Percentiles rank a stretch among this genome's conserved stretches.
Conservation (phyloP, 352 stramenopile genomes). For the Pythium guiyangense region DNA sequence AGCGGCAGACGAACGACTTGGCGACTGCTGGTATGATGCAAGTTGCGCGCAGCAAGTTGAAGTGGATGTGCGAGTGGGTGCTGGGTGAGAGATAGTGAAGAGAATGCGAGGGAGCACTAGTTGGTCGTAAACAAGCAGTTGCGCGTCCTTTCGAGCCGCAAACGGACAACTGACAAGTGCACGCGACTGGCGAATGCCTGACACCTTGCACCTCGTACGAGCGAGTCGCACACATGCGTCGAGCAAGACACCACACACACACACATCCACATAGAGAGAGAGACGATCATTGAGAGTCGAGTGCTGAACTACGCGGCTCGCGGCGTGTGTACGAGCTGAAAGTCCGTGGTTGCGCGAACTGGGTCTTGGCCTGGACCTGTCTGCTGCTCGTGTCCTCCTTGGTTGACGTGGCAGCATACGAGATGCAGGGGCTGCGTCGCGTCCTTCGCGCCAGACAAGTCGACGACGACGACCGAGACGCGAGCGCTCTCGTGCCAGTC, state of each 20-base stretch:
- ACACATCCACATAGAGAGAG: too few relatives aligned
- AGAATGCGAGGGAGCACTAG: neutral
- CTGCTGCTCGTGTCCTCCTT: neutral
- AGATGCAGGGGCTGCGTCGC: neutral
- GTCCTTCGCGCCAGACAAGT: neutral
- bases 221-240: too few relatives aligned
- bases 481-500: neutral
- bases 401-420: neutral
- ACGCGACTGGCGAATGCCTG: neutral
- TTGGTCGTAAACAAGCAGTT: conserved; percentile 6
- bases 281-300: conserved; percentile 16
- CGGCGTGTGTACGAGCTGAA: conserved; percentile 5
- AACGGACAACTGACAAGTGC: too few relatives aligned
- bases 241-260: too few relatives aligned
- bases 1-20: too few relatives aligned
- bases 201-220: too few relatives aligned
- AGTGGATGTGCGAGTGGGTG: neutral
- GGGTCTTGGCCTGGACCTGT: neutral
- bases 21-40: neutral
- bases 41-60: neutral
- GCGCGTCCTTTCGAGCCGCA: neutral
- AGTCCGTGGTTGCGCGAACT: neutral
- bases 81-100: neutral
- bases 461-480: conserved; percentile 8
- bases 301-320: neutral